Percentiles rank a stretch among this genome's conserved stretches.
These are phyloP conservation scores for Calocybe gangraenosa DNA, from an alignment of 768 basidiomycete species.

Conservation along the genomic window DNA sequence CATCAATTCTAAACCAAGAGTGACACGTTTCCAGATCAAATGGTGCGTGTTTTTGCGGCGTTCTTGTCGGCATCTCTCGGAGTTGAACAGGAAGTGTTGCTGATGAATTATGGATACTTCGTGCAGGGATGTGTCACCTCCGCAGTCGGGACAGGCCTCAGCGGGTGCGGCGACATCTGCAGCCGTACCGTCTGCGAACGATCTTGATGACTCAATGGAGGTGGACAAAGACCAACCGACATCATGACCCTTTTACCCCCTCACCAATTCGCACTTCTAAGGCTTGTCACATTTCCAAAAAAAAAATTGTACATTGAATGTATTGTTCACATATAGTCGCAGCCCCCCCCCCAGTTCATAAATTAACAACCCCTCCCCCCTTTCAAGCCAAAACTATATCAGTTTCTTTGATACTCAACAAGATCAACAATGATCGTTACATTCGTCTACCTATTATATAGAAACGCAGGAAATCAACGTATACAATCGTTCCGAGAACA, in stretches of 20 bases:
- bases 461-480: too few relatives aligned
- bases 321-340: too few relatives aligned
- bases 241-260: constrained; percentile 14
- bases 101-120: neutral
- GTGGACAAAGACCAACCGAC: constrained; percentile 19
- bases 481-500: too few relatives aligned
- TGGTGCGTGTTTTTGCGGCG: constrained; percentile 49
- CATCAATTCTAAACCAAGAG: constrained; percentile 87
- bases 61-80: neutral
- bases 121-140: constrained; percentile 60
- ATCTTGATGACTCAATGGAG: constrained; percentile 42
- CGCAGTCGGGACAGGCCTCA: constrained; percentile 35
- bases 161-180: constrained; percentile 69
- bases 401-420: too few relatives aligned
- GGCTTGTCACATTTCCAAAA: neutral
- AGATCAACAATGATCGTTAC: too few relatives aligned
- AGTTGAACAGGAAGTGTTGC: too few relatives aligned
- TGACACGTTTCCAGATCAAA: constrained; percentile 89
- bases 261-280: neutral
- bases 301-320: too few relatives aligned
- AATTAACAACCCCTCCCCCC: too few relatives aligned
- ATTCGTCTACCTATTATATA: too few relatives aligned
- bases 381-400: too few relatives aligned
- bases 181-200: constrained; percentile 69
- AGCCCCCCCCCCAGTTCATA: too few relatives aligned